Conservation (phyloP, 495 filamentous ascomycete genomes). For the Aspergillus sclerotiicarbonarius region DNA sequence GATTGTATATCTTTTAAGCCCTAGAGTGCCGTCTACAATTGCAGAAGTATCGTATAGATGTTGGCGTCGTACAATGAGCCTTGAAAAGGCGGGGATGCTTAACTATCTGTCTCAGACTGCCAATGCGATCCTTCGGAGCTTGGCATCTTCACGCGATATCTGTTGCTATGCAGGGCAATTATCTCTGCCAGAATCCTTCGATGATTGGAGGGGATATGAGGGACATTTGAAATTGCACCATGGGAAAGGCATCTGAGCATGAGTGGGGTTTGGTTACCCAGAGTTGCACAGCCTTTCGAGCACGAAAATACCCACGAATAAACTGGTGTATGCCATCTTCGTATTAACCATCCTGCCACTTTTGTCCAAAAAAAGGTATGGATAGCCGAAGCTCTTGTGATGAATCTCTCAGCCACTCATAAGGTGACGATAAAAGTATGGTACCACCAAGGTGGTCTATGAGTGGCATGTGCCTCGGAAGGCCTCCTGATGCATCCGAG, state of each 20-base stretch:
- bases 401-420: too few relatives aligned
- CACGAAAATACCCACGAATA: background rate
- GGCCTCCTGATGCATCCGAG: background rate
- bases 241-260: background rate
- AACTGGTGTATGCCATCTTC: background rate
- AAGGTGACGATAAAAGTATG: background rate
- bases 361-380: background rate
- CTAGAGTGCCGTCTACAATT: background rate
- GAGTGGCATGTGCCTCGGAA: background rate
- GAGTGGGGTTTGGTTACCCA: background rate
- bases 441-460: background rate
- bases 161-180: background rate
- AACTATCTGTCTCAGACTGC: background rate
- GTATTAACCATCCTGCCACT: background rate
- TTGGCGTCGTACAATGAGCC: slow-evolving; percentile 1
- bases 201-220: background rate
- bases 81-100: background rate
- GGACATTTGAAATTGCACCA: background rate
- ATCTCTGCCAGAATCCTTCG: background rate
- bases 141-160: background rate
- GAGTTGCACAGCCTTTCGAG: background rate
- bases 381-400: background rate
- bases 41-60: background rate
- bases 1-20: background rate
- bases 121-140: background rate